These are phyloP conservation scores for Euclidium syriacum DNA, from an alignment of 345 rosid species.

Conservation along the genomic window DNA sequence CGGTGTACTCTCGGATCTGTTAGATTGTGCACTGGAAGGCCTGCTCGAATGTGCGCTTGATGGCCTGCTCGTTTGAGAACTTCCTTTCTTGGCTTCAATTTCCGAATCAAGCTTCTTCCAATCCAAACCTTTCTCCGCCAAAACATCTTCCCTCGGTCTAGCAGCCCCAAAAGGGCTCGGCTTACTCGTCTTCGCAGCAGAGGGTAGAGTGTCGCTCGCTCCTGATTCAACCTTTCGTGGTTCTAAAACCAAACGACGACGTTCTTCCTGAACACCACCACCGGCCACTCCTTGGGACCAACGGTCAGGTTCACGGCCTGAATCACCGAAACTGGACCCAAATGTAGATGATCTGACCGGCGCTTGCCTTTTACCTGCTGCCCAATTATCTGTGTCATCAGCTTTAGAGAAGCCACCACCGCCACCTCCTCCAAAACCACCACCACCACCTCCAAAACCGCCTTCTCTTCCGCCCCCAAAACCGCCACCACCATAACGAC, in stretches of 20 bases:
- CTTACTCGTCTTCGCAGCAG: slow-evolving; percentile 42
- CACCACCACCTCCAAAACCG: neutral
- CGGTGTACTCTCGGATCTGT: slow-evolving; percentile 68
- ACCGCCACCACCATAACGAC: slow-evolving; percentile 56
- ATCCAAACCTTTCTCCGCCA: slow-evolving; percentile 93
- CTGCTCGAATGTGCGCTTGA: slow-evolving; percentile 46
- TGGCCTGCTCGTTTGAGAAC: slow-evolving; percentile 41
- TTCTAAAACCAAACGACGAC: slow-evolving; percentile 64
- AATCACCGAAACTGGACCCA: slow-evolving; percentile 58
- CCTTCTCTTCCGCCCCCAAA: slow-evolving; percentile 35
- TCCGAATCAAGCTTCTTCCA: slow-evolving; percentile 83
- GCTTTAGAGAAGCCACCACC: slow-evolving; percentile 64
- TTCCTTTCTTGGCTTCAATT: slow-evolving; percentile 62
- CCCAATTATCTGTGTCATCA: slow-evolving; percentile 86
- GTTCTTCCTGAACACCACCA: slow-evolving; percentile 42
- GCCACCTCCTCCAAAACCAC: slow-evolving; percentile 5
- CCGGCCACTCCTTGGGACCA: slow-evolving; percentile 56
- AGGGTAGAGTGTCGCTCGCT: slow-evolving; percentile 31
- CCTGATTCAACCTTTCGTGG: slow-evolving; percentile 51
- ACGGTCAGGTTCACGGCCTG: slow-evolving; percentile 59
- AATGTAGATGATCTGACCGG: slow-evolving; percentile 48
- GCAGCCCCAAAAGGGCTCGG: slow-evolving; percentile 91
- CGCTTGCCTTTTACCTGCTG: slow-evolving; percentile 47
- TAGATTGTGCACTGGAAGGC: slow-evolving; percentile 85
- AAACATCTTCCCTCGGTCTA: slow-evolving; percentile 84